Conservation (phyloP, 495 filamentous ascomycete genomes). For the Articulospora tetracladia region DNA sequence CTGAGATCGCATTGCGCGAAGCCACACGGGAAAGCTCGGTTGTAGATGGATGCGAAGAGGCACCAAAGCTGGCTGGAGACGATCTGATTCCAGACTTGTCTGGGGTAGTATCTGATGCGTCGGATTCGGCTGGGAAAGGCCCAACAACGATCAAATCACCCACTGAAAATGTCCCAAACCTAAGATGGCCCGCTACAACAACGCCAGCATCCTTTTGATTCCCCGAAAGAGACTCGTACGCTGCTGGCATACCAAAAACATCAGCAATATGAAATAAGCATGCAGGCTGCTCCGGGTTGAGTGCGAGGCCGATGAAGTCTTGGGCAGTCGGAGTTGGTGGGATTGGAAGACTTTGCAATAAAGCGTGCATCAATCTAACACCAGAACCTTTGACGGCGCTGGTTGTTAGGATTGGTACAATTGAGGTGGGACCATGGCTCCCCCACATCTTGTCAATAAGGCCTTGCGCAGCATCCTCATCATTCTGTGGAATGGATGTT, state of each 20-base stretch:
- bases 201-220: constrained; percentile 48
- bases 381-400: constrained; percentile 84
- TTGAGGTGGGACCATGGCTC: constrained; percentile 38
- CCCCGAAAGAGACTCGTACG: constrained; percentile 40
- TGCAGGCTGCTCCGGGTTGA: constrained; percentile 44
- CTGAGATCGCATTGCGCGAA: constrained; percentile 34
- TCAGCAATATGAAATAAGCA: constrained; percentile 87
- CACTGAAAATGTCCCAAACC: constrained; percentile 71
- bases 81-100: constrained; percentile 8
- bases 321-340: constrained; percentile 49
- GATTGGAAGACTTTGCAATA: constrained; percentile 74
- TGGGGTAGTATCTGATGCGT: constrained; percentile 23
- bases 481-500: constrained; percentile 33
- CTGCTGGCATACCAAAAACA: constrained; percentile 53
- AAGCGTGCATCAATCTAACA: constrained; percentile 74
- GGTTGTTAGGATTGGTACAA: constrained; percentile 83
- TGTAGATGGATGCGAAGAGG: constrained; percentile 38
- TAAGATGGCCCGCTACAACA: constrained; percentile 79
- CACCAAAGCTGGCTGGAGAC: constrained; percentile 23
- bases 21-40: constrained; percentile 37
- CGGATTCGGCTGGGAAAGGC: constrained; percentile 55
- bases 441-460: constrained; percentile 42
- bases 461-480: constrained; percentile 48
- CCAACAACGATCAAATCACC: constrained; percentile 79
- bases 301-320: constrained; percentile 36